Base-by-base conservation (phyloP, 1,139 yeast genomes). In the Yamadazyma dendronema region DNA sequence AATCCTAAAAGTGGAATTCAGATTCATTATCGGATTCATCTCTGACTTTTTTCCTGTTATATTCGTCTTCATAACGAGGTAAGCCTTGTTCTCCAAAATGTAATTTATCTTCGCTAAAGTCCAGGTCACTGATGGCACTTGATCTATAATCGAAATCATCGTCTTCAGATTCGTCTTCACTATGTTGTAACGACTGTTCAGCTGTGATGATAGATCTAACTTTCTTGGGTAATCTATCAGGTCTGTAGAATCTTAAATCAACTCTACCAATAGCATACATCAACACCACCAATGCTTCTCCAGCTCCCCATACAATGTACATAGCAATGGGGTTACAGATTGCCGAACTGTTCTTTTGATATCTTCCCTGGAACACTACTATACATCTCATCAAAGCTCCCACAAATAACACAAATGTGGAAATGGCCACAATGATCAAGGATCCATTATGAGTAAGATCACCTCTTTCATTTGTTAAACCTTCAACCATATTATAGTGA, bases 171-270 rank as follows among this genome's bases (percentile, higher is more conserved):
- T 44, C 44, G 24, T 42, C 47, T 27, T 49, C 54, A 34, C 47
- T 46, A 5, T 38, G 49, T 15, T 36, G 36, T 21, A 48, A 33
- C 2, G 51, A 46, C 46, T 70, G 75, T 41, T 70, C 70, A 2
- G 74, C 74, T 3, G 76, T 70, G 33, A 68, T 61, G 31, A 70
- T 67, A 16, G 59, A 47, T 38, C 74, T 53, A 15, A 70, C 74
- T 36, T 57, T 59, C 25, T 52, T 46, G 6, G 75, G 74, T 39
- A 77, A 61, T 41, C 61, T 58, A 51, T 83, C 92, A 17, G 92
- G 92, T 57, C 87, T 79, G 68, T 84, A 84, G 62, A 84, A 84
- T 54, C 94, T 71, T 50, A 84, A 69, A 56, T 84, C 94, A 35
- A 81, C 77, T 54, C 94, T 69, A 30, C 81, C 79, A 21, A 79